A percentile compares a stretch with the other conserved stretches of the same genome.
phyloP scores from a whole-genome alignment of 345 rosid genomes.

The Lepidium didymum region DNA sequence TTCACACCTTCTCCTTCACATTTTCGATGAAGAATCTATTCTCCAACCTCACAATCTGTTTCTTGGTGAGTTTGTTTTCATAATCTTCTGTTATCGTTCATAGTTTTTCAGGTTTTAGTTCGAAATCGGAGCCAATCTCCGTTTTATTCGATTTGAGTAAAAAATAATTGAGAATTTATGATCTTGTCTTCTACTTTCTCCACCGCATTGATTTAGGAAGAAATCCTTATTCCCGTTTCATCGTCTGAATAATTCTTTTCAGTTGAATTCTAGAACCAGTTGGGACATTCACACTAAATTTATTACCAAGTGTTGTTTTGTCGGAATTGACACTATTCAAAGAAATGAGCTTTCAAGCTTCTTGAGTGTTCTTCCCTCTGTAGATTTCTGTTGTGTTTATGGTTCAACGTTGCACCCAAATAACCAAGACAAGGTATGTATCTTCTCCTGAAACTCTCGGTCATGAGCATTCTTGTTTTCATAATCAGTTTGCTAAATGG shows the following conservation, averaged over 20 bases:
- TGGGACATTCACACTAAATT: background rate
- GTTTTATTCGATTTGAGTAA: too few species aligned
- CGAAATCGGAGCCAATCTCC: too few species aligned
- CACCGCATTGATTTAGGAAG: too few species aligned
- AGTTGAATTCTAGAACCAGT: background rate
- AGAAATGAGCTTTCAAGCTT: conserved; percentile 46
- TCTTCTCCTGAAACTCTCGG: background rate
- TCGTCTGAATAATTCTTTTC: background rate
- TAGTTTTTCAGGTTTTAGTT: too few species aligned
- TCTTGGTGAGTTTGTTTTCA: too few species aligned
- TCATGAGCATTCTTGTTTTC: background rate
- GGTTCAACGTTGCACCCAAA: conserved; percentile 83
- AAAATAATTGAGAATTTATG: too few species aligned
- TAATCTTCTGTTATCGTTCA: too few species aligned
- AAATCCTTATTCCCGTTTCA: background rate
- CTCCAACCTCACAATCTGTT: too few species aligned
- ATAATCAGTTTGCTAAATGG: background rate
- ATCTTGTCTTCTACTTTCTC: too few species aligned
- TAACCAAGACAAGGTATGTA: conserved; percentile 55
- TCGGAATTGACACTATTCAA: conserved; percentile 35
- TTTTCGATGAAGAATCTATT: too few species aligned
- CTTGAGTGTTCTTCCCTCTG: conserved; percentile 53
- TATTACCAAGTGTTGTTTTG: background rate
- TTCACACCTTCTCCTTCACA: too few species aligned
- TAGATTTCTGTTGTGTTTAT: conserved; percentile 81